phyloP scores from a whole-genome alignment of 805 yeast genomes.

The Kazachstania bromeliacearum region DNA sequence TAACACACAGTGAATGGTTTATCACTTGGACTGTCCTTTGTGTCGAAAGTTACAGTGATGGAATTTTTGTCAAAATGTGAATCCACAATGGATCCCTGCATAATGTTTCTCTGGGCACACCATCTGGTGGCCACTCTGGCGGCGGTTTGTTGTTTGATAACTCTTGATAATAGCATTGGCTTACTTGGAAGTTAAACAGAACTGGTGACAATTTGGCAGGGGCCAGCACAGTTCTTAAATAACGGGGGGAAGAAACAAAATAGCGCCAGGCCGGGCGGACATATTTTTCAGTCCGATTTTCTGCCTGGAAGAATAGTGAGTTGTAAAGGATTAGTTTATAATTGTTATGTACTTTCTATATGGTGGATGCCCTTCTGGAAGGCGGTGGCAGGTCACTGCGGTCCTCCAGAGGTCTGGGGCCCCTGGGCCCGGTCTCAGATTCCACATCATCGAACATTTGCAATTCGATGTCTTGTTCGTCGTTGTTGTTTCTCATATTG shows the following conservation, averaged over 20 bases:
- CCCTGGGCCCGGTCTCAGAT: too few relatives aligned
- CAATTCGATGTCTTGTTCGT: slow-evolving; percentile 5
- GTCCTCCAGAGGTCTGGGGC: slow-evolving; percentile 4
- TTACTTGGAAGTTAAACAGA: too few relatives aligned
- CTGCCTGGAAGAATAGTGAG: too few relatives aligned
- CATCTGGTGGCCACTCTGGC: not conserved
- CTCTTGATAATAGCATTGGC: too few relatives aligned
- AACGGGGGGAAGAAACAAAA: too few relatives aligned
- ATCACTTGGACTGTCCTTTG: slow-evolving; percentile 6
- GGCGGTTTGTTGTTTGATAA: not conserved
- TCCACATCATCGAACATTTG: too few relatives aligned
- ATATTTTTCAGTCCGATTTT: not conserved
- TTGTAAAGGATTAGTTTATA: too few relatives aligned
- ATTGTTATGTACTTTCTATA: not conserved
- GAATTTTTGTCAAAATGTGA: slow-evolving; percentile 14
- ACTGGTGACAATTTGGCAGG: too few relatives aligned
- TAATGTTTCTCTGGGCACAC: not conserved
- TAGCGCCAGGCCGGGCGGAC: not conserved
- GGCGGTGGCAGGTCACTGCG: slow-evolving; percentile 6
- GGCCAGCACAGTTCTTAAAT: too few relatives aligned
- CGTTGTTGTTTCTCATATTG: slow-evolving; percentile 15
- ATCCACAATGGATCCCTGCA: slow-evolving; percentile 6
- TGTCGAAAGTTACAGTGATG: slow-evolving; percentile 18
- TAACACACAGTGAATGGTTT: slow-evolving; percentile 29
- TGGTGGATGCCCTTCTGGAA: slow-evolving; percentile 3